These are phyloP conservation scores for Boletus sp. DNA, from an alignment of 768 basidiomycete genomes.

Conservation along the genomic window DNA sequence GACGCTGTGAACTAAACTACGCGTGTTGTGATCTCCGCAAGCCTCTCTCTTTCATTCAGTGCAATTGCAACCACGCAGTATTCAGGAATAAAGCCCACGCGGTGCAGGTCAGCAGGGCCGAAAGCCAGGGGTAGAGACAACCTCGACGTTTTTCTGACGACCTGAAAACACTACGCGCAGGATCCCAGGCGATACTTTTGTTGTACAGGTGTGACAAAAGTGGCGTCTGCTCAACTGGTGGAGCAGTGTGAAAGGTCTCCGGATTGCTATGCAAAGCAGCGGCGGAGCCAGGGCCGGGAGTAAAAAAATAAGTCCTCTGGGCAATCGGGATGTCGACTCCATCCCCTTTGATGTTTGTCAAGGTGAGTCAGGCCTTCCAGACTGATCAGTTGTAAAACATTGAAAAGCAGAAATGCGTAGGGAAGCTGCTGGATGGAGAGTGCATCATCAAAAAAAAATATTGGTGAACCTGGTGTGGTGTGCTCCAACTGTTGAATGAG, in stretches of 20 bases:
- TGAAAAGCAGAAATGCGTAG: constrained; percentile 53
- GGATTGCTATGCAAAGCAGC: not conserved
- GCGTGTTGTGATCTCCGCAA: not conserved
- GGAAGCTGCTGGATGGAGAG: constrained; percentile 53
- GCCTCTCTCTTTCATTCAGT: constrained; percentile 38
- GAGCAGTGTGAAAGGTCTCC: not conserved
- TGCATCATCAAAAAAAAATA: too few species aligned
- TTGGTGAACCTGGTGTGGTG: too few species aligned
- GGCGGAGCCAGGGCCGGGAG: not conserved
- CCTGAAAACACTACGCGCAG: constrained; percentile 16
- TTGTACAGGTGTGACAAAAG: constrained; percentile 6
- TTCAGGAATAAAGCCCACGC: constrained; percentile 66
- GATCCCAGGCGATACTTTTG: constrained; percentile 3
- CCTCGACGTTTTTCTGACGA: constrained; percentile 47
- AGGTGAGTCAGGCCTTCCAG: constrained; percentile 49
- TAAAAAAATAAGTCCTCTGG: constrained; percentile 9
- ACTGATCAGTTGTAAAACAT: constrained; percentile 52
- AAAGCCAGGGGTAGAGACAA: constrained; percentile 43
- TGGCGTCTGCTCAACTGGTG: constrained; percentile 10
- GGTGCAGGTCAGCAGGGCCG: constrained; percentile 39
- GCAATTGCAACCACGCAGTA: constrained; percentile 57
- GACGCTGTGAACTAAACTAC: not conserved
- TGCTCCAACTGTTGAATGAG: constrained; percentile 56
- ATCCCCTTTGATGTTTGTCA: constrained; percentile 39
- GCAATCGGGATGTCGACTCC: constrained; percentile 13